Evolutionary conservation across 208 protist genomes (phyloP).

Genomic region (Endotrypanum monterogeii): DNA sequence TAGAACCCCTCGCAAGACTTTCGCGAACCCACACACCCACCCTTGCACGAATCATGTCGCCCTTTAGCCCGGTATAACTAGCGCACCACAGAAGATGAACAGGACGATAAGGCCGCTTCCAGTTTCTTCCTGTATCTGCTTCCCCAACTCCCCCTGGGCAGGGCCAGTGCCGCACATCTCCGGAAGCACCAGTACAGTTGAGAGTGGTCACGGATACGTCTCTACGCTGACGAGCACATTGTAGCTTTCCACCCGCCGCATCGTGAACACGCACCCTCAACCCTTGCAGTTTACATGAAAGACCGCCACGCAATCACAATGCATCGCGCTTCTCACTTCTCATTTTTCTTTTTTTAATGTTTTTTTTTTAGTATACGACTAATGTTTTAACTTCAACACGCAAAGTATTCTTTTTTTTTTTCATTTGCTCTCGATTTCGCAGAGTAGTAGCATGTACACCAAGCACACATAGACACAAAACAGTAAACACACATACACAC

Average conservation of each 20-base stretch:
- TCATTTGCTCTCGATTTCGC: too few species aligned
- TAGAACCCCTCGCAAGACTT: not conserved
- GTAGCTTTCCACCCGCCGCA: not conserved
- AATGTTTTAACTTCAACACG: not conserved
- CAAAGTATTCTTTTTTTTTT: too few species aligned
- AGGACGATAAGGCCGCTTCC: too few species aligned
- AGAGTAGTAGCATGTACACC: too few species aligned
- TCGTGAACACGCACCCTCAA: not conserved
- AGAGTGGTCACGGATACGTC: not conserved
- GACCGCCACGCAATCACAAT: not conserved
- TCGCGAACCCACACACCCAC: not conserved
- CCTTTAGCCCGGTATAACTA: not conserved
- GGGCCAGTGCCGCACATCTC: not conserved
- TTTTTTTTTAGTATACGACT: not conserved
- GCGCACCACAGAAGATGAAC: not conserved
- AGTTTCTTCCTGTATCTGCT: not conserved
- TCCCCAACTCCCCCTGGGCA: not conserved
- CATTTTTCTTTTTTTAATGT: not conserved
- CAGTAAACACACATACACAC: too few species aligned
- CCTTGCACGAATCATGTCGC: not conserved
- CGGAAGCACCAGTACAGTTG: not conserved
- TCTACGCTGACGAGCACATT: not conserved
- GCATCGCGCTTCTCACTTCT: not conserved
- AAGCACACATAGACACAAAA: too few species aligned
- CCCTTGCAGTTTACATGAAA: too few species aligned